Base-by-base conservation (phyloP, 129 eudicot genomes). In the Lactuca sativa region DNA sequence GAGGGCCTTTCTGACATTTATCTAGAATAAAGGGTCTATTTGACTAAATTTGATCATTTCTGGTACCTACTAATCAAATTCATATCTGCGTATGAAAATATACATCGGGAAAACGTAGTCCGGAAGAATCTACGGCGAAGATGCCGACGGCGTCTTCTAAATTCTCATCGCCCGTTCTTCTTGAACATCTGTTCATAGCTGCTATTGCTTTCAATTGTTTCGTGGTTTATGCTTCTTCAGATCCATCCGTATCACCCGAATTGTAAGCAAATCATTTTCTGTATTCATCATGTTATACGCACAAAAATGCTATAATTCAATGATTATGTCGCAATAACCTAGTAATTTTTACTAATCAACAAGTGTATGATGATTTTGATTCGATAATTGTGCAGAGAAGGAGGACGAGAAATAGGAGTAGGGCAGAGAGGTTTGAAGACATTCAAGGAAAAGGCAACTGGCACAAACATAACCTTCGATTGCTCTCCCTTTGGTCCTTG, bases 401-500 rank as follows among this genome's bases (percentile, higher is more conserved):
- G 72, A 17, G 67, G 44, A 66, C 55, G 60, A 31, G 63, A 25
- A 66, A 55, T 56, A 74, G 40, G 52, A 16, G 44, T 64, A 16
- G 84, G 82, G 62, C 73, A 76, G n/a, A 72, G 89, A 77, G 64
- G 72, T 17, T 74, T 92, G 70, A 78, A 80, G 87, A 73, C 95
- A 31, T 82, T 92, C 43, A 89, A 77, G 82, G 98, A 89, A 67
- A 85, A 78, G 37, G 85, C 84, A 5, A 52, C 62, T 9, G 95
- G 88, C 33, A 75, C 84, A 32, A 89, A 89, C 74, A 15, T 75
- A 33, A 92, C 96, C 0, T 92, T 74, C 58, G 96, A 92, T 9
- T 92, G 98, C 78, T 86, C 98, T 49, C 98, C 98, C 74, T 92
- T 96, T 14, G 98, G 98, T 32, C 90, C 97, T 70, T 91, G 97